phyloP scores from a whole-genome alignment of 176 grass and related monocot species.

The Leersia perrieri region DNA sequence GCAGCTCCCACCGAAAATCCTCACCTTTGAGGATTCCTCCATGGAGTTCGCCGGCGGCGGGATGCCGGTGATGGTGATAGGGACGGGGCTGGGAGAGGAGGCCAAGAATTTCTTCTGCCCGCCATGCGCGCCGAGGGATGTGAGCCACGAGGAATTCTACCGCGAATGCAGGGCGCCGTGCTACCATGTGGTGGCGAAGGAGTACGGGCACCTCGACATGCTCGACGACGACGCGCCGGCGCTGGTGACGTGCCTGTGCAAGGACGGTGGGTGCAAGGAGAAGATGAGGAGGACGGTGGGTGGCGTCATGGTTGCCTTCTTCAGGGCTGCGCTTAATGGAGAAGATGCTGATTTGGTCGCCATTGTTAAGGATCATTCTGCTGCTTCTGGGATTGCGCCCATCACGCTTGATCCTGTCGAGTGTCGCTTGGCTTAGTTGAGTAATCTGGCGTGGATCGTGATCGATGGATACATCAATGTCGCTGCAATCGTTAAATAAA shows the following conservation, averaged over 20 bases:
- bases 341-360: conserved; percentile 31
- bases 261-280: conserved; percentile 45
- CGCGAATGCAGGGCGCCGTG: conserved; percentile 43
- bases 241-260: conserved; percentile 49
- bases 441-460: too few relatives aligned
- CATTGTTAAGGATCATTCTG: conserved; percentile 46
- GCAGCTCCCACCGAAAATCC: conserved; percentile 40
- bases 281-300: conserved; percentile 49
- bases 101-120: conserved; percentile 41
- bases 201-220: conserved; percentile 65
- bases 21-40: conserved; percentile 48
- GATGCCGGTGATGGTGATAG: conserved; percentile 47
- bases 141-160: conserved; percentile 63
- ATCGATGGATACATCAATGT: neutral
- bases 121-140: conserved; percentile 41
- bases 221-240: conserved; percentile 42
- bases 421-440: neutral
- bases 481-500: too few relatives aligned
- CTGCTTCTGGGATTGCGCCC: conserved; percentile 19
- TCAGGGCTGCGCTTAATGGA: conserved; percentile 30
- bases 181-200: conserved; percentile 54
- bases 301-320: conserved; percentile 48
- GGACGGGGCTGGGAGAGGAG: conserved; percentile 51
- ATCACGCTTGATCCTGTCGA: conserved; percentile 42
- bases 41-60: neutral